These are phyloP conservation scores for Lentinula lateritia DNA, from an alignment of 768 basidiomycete species.

Conservation along the genomic window DNA sequence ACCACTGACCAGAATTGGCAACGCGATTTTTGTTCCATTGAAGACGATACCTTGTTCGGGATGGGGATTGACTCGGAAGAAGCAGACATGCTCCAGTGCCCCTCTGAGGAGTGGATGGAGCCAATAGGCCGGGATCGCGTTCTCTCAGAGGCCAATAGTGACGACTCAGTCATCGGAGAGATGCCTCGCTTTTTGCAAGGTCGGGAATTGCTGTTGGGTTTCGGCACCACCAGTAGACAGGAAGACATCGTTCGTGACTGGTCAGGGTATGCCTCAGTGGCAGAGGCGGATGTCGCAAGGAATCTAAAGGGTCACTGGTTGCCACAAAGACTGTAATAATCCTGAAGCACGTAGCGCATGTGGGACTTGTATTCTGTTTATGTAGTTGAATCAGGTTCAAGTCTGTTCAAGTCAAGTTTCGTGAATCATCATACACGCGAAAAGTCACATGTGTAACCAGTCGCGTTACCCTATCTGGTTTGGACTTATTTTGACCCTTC, in stretches of 20 bases:
- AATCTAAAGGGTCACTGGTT: slow-evolving; percentile 59
- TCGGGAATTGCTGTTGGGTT: slow-evolving; percentile 42
- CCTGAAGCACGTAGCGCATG: background rate
- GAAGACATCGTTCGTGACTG: background rate
- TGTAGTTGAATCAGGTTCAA: background rate
- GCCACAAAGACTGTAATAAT: slow-evolving; percentile 46
- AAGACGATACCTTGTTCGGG: background rate
- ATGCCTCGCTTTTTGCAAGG: slow-evolving; percentile 42
- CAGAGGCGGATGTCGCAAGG: slow-evolving; percentile 59
- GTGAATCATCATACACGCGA: background rate
- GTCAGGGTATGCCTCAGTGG: slow-evolving; percentile 29
- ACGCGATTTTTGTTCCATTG: background rate
- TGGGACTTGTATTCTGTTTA: background rate
- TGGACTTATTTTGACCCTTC: too few species aligned
- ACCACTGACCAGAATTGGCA: background rate
- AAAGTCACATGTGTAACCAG: background rate
- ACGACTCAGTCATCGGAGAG: slow-evolving; percentile 5
- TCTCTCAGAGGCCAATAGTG: background rate
- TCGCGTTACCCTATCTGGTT: background rate
- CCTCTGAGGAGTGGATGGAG: background rate
- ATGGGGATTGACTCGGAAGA: background rate
- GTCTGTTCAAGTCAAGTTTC: too few species aligned
- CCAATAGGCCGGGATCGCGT: background rate
- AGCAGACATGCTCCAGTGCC: background rate
- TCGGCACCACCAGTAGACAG: slow-evolving; percentile 13